Conservation (phyloP, 2,329 filamentous ascomycete genomes). For the Pezicula rhizophila region DNA sequence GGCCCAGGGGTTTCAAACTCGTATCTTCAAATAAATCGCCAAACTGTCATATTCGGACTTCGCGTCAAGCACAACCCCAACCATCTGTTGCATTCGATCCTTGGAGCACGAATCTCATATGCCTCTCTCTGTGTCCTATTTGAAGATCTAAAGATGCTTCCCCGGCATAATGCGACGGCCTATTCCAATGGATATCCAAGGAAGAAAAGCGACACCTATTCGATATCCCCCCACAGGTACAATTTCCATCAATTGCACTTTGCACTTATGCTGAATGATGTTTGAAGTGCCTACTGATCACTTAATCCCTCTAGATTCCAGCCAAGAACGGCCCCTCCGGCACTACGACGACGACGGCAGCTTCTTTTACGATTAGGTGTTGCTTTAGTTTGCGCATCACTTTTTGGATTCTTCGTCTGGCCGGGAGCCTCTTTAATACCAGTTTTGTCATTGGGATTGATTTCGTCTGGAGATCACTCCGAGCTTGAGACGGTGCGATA, state of each 20-base stretch:
- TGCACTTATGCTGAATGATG: constrained; percentile 1
- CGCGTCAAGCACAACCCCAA: constrained; percentile 1
- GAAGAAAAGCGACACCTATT: constrained; percentile 64
- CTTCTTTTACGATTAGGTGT: constrained; percentile 63
- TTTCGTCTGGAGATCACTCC: constrained; percentile 61
- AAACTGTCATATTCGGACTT: constrained; percentile 13
- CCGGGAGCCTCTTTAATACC: constrained; percentile 57
- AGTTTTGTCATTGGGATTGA: constrained; percentile 62
- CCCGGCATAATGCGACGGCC: constrained; percentile 69
- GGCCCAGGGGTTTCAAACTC: constrained; percentile 16
- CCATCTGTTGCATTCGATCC: constrained; percentile 38
- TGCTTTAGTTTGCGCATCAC: constrained; percentile 49
- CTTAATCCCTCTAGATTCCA: constrained; percentile 60
- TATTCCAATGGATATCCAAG: constrained; percentile 81
- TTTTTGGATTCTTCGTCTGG: constrained; percentile 72
- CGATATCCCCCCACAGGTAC: constrained; percentile 85
- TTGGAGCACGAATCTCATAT: constrained; percentile 38
- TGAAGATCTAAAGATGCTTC: constrained; percentile 60
- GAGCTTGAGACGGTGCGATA: constrained; percentile 94
- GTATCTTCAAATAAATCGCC: constrained; percentile 12
- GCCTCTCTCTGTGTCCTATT: constrained; percentile 27
- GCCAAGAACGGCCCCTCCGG: constrained; percentile 68
- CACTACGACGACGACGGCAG: constrained; percentile 66
- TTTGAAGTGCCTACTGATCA: neutral
- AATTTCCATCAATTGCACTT: constrained; percentile 18